Evolutionary conservation across 108 stramenopile genomes (phyloP).

Genomic region (Nitzschia palea): DNA sequence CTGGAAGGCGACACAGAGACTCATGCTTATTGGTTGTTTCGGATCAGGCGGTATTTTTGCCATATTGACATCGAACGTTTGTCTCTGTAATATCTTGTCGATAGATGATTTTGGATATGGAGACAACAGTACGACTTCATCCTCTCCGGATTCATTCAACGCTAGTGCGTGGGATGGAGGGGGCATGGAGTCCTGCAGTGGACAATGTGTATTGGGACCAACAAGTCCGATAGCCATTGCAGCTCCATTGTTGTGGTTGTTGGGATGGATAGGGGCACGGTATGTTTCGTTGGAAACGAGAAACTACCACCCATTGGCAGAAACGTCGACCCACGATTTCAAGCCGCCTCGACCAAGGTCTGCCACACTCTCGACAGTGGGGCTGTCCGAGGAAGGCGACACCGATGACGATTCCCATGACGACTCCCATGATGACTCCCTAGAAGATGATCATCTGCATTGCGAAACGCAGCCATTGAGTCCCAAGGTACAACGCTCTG

Average conservation of each 20-base stretch:
- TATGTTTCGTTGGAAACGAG: not conserved
- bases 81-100: conserved; percentile 20
- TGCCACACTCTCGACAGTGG: conserved; percentile 1
- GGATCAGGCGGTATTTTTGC: conserved; percentile 17
- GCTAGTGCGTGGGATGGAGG: too few species aligned
- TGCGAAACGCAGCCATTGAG: too few species aligned
- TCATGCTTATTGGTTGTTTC: conserved; percentile 5
- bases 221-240: conserved; percentile 20
- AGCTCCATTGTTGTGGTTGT: conserved; percentile 5
- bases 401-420: conserved; percentile 7
- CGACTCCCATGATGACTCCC: not conserved
- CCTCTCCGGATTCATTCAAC: too few species aligned
- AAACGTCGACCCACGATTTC: too few species aligned
- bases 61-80: conserved; percentile 15
- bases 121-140: too few species aligned
- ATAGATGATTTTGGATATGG: conserved; percentile 21
- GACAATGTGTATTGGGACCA: conserved; percentile 17
- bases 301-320: too few species aligned
- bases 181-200: too few species aligned
- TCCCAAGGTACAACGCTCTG: too few species aligned
- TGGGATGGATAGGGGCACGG: conserved; percentile 5
- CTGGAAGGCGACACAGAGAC: not conserved
- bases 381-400: not conserved
- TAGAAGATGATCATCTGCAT: too few species aligned
- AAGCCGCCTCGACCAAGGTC: too few species aligned